phyloP scores from a whole-genome alignment of 352 stramenopile species.

The Phytophthora capsici region DNA sequence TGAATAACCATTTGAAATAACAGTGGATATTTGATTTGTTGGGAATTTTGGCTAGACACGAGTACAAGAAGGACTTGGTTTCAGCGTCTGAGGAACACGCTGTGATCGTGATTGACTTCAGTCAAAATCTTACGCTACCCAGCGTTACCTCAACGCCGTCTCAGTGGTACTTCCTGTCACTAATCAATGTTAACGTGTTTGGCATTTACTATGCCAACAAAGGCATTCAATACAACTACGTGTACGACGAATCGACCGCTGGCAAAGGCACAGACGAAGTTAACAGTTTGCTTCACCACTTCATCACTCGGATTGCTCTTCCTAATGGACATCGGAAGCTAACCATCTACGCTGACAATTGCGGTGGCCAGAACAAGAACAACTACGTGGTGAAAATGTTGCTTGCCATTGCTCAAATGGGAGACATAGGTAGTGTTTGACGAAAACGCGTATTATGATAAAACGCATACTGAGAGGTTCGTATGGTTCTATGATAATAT shows the following conservation, averaged over 20 bases:
- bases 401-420: not conserved
- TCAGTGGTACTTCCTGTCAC: conserved; percentile 27
- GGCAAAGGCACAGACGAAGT: conserved; percentile 23
- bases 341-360: conserved; percentile 22
- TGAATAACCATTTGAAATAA: conserved; percentile 5
- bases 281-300: conserved; percentile 22
- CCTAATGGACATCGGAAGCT: not conserved
- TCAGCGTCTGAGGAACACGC: not conserved
- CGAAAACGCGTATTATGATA: too few relatives aligned
- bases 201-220: conserved; percentile 22
- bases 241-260: conserved; percentile 4
- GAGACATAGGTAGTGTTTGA: too few relatives aligned
- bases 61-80: conserved; percentile 19
- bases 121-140: conserved; percentile 24
- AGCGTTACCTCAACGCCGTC: conserved; percentile 12
- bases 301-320: not conserved
- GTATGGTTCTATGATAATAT: too few relatives aligned
- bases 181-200: conserved; percentile 22
- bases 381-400: not conserved
- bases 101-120: conserved; percentile 30
- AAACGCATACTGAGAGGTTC: too few relatives aligned
- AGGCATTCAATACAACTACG: conserved; percentile 14
- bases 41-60: conserved; percentile 6
- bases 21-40: conserved; percentile 11
- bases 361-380: conserved; percentile 24